Percentiles rank a stretch among this genome's conserved stretches.
Evolutionary conservation across 2,329 filamentous ascomycete species (phyloP).

Genomic region (Stemphylium vesicarium): DNA sequence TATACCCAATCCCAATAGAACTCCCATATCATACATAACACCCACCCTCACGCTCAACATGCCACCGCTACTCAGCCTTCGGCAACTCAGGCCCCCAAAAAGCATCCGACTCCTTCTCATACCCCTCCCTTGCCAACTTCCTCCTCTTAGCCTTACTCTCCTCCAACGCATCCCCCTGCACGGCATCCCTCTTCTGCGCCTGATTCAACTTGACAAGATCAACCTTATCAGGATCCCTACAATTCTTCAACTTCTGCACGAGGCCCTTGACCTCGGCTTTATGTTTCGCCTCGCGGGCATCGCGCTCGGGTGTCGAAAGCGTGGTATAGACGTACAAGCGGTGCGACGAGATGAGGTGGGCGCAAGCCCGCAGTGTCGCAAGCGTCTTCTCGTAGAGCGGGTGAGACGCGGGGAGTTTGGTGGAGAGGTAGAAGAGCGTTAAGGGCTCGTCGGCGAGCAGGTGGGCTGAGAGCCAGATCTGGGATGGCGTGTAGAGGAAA

Average conservation of each 20-base stretch:
- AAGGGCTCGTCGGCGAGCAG: constrained; percentile 75
- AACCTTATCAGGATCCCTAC: constrained; percentile 74
- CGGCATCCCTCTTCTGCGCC: constrained; percentile 59
- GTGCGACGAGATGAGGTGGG: constrained; percentile 47
- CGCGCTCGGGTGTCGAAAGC: constrained; percentile 36
- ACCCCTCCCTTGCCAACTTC: constrained; percentile 53
- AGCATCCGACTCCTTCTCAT: constrained; percentile 54
- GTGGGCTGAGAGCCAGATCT: constrained; percentile 88
- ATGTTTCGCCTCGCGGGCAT: constrained; percentile 49
- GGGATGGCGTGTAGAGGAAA: constrained; percentile 92
- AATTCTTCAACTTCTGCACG: constrained; percentile 73
- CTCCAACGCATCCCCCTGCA: constrained; percentile 45
- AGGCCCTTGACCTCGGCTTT: constrained; percentile 59
- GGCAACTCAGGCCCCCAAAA: constrained; percentile 52
- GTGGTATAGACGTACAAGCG: constrained; percentile 24
- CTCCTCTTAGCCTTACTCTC: constrained; percentile 53
- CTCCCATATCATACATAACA: too few relatives aligned
- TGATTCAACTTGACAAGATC: constrained; percentile 74
- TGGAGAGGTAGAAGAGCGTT: constrained; percentile 54
- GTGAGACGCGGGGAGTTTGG: constrained; percentile 49
- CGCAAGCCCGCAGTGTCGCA: constrained; percentile 49
- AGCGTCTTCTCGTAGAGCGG: constrained; percentile 45
- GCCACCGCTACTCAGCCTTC: constrained; percentile 14
- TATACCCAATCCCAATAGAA: too few relatives aligned
- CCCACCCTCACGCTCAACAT: too few relatives aligned